phyloP scores from a whole-genome alignment of 2,329 filamentous ascomycete species.

The Fusarium nodosum region DNA sequence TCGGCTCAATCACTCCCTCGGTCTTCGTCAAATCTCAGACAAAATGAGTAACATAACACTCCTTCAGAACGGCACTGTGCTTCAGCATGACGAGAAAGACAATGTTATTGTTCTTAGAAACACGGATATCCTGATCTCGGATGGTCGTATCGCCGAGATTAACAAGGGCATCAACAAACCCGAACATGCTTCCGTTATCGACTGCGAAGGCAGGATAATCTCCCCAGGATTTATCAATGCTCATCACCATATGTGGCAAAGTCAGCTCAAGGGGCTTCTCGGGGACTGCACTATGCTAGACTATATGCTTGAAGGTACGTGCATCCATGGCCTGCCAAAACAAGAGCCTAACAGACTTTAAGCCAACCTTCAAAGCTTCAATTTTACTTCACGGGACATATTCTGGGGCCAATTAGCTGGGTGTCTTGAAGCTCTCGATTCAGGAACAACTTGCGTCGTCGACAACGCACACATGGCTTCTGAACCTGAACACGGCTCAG shows the following conservation, averaged over 20 bases:
- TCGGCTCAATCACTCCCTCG: fast-evolving
- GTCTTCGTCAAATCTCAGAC: fast-evolving
- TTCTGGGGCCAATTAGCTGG: slow-evolving; percentile 24
- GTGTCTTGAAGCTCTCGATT: slow-evolving; percentile 4
- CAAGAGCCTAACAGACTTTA: background rate
- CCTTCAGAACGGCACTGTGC: background rate
- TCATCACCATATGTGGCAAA: slow-evolving; percentile 23
- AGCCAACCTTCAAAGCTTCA: slow-evolving; percentile 24
- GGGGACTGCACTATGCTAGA: slow-evolving; percentile 20
- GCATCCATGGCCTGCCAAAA: fast-evolving
- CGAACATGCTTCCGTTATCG: fast-evolving
- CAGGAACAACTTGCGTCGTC: slow-evolving; percentile 16
- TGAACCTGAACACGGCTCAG: background rate
- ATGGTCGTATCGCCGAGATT: background rate
- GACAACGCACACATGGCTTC: slow-evolving; percentile 18
- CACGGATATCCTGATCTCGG: background rate
- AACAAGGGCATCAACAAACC: fast-evolving
- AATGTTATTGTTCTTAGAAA: background rate
- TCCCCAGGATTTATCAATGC: slow-evolving; percentile 2
- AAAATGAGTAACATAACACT: background rate
- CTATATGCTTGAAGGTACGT: slow-evolving; percentile 16
- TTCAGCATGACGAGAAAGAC: slow-evolving; percentile 12
- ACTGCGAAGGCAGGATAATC: background rate
- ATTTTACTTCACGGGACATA: background rate
- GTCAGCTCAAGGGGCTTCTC: slow-evolving; percentile 13